Evolutionary conservation across 345 rosid species (phyloP).

Genomic region (Rhodomyrtus tomentosa): DNA sequence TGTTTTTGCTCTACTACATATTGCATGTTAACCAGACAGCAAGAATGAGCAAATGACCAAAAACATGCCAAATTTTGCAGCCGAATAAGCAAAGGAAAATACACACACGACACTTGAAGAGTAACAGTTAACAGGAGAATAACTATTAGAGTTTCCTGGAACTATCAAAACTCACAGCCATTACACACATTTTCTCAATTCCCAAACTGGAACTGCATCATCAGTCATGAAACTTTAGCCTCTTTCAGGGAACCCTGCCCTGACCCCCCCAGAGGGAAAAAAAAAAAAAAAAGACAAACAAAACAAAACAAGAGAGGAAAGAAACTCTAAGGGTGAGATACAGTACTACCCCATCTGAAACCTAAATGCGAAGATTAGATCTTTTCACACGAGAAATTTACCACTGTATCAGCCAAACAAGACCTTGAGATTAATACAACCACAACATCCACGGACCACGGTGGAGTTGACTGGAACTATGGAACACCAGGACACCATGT

Average conservation of each 20-base stretch:
- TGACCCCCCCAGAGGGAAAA: neutral
- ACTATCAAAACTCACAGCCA: neutral
- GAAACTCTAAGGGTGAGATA: neutral
- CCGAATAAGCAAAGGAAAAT: neutral
- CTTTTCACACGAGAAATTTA: neutral
- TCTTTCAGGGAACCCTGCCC: neutral
- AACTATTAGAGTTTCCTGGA: neutral
- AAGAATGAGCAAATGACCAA: neutral
- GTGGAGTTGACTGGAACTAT: neutral
- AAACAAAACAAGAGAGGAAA: neutral
- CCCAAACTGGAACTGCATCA: neutral
- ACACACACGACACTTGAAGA: neutral
- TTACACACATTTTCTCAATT: neutral
- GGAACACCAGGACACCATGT: neutral
- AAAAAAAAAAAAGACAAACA: neutral
- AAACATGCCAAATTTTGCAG: neutral
- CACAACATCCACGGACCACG: neutral
- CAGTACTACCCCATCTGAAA: neutral
- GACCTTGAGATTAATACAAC: neutral
- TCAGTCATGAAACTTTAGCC: neutral
- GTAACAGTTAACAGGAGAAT: neutral
- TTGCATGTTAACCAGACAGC: neutral
- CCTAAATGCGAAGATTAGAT: neutral
- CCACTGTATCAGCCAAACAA: neutral
- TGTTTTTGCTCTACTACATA: neutral